Conservation (phyloP, 306 rosid species). For the Erythrophleum fordii region DNA sequence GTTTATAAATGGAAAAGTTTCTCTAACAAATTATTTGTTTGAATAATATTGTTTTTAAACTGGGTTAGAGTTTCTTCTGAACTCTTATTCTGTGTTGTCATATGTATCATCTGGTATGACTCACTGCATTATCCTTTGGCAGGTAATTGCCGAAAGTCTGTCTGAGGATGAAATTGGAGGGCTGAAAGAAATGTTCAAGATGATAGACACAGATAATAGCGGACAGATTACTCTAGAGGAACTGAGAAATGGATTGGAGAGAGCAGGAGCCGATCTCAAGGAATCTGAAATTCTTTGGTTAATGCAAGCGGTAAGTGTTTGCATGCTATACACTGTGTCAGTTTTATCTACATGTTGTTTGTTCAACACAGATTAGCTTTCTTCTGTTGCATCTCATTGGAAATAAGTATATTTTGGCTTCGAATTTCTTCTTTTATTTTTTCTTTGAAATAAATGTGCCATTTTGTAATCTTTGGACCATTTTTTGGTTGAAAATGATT, state of each 20-base stretch:
- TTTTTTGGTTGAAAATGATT: neutral
- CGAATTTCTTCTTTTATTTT: constrained; percentile 30
- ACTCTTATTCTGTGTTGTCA: neutral
- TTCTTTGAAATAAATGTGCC: neutral
- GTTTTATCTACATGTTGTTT: neutral
- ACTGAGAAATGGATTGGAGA: constrained; percentile 14
- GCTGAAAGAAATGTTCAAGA: constrained; percentile 70
- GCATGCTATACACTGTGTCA: neutral
- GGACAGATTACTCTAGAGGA: constrained; percentile 3
- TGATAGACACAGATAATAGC: neutral
- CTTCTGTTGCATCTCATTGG: neutral
- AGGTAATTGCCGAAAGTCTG: constrained; percentile 71
- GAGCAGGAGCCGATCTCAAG: constrained; percentile 8
- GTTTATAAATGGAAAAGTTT: neutral
- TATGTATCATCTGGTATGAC: neutral
- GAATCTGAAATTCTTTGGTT: constrained; percentile 1
- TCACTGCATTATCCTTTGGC: neutral
- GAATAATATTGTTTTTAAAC: neutral
- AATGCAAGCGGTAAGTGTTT: constrained; percentile 9
- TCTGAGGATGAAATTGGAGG: constrained; percentile 82
- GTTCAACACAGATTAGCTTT: neutral
- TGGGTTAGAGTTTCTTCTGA: neutral
- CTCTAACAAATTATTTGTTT: neutral
- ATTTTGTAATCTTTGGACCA: neutral
- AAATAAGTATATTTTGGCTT: neutral